Percentiles rank a stretch among this genome's conserved stretches.
phyloP scores from a whole-genome alignment of 2,329 filamentous ascomycete genomes.

The Gaeumannomyces tritici region DNA sequence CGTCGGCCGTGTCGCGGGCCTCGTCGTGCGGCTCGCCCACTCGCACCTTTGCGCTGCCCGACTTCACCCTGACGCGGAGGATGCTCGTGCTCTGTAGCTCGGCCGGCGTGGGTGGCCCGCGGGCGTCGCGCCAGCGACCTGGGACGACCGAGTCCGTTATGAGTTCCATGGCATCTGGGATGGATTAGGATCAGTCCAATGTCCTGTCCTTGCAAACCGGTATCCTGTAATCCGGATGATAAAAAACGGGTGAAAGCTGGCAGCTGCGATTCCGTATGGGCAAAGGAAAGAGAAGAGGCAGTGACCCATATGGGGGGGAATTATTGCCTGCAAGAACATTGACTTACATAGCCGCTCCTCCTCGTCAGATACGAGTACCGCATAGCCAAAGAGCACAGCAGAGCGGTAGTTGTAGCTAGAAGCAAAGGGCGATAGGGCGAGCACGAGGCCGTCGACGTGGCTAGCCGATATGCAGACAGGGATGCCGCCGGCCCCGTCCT shows the following conservation, averaged over 20 bases:
- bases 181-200: neutral
- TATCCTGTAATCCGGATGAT: neutral
- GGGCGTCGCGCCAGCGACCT: constrained; percentile 57
- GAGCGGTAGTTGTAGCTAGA: constrained; percentile 86
- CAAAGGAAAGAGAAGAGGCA: too few relatives aligned
- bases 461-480: constrained; percentile 65
- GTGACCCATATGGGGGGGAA: too few relatives aligned
- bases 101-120: constrained; percentile 57
- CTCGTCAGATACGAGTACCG: constrained; percentile 52
- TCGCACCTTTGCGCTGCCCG: constrained; percentile 68
- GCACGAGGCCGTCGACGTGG: constrained; percentile 69
- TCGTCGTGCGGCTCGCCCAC: constrained; percentile 52
- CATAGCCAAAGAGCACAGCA: constrained; percentile 68
- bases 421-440: constrained; percentile 68
- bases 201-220: neutral
- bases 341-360: constrained; percentile 55
- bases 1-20: constrained; percentile 34
- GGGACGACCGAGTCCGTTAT: constrained; percentile 68
- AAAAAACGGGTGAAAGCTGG: too few relatives aligned
- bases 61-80: constrained; percentile 56
- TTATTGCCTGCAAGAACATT: too few relatives aligned
- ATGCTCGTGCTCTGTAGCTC: constrained; percentile 71
- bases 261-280: too few relatives aligned
- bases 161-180: constrained; percentile 57
- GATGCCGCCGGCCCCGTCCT: constrained; percentile 38